Evolutionary conservation across 345 rosid genomes (phyloP), one percentile per base, ranked within the genome.

Genomic region (Erodium maritimum): DNA sequence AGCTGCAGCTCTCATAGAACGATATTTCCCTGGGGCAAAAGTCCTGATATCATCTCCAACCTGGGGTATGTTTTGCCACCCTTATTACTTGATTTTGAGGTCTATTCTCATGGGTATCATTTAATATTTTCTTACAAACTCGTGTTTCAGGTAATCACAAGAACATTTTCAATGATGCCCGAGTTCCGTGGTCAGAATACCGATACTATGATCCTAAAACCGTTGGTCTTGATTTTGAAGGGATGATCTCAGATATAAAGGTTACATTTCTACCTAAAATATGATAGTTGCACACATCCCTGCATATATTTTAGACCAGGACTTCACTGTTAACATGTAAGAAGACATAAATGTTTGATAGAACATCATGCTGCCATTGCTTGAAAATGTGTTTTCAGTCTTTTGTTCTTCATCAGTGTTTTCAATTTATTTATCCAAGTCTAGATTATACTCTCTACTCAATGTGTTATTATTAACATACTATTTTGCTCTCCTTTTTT

Each of bases 191-290:
- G 96, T 88, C 95, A 0, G 95, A 93, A 58, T 93, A 93, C 81
- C 77, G 89, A 7, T 93, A 93, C 74, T 88, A 93, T 67, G 99
- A 93, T 65, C 99, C 99, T 1, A 88, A 78, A 71, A 93, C 99
- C 18, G 94, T 88, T 73, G 99, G 99, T 64, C 78, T 93, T 85
- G 99, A 89, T 69, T 93, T 93, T 70, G 99, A 88, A 55, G 99
- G 99, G 60, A 93, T 88, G 96, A 79, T 93, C 59, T 75, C 89
- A 10, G 96, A 93, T 71, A 85, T 93, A 50, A 86, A 84, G 94
- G 96, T 88, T 42, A 42, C 17, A 42, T 42, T 42, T 42, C 17
- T 7, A 42, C 17, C 17, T 42, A 3, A 10, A 42, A 14, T 42
- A 42, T 42, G 48, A 42, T 7, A 42, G 14, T 42, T 42, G 3